Evolutionary conservation across 495 filamentous ascomycete genomes (phyloP).

Genomic region (Chaetomium tenue): DNA sequence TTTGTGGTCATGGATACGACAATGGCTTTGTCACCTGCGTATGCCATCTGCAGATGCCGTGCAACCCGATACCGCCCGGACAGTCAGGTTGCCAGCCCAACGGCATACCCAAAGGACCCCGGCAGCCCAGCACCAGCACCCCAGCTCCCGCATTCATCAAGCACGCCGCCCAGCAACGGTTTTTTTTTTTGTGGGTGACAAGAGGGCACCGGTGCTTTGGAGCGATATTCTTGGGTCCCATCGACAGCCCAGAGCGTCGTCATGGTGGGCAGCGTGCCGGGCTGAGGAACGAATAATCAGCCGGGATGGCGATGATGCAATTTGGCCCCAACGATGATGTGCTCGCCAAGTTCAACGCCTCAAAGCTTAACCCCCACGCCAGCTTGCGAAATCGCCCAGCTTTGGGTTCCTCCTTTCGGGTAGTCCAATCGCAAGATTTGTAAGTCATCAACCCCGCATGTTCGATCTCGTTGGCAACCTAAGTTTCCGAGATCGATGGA

Average conservation of each 20-base stretch:
- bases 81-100: no score
- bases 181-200: no score
- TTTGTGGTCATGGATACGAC: constrained; percentile 4
- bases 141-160: no score
- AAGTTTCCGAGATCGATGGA: not conserved
- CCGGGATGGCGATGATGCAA: constrained; percentile 28
- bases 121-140: no score
- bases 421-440: not conserved
- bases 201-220: no score
- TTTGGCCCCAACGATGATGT: constrained; percentile 21
- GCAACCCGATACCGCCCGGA: no score
- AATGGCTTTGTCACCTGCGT: not conserved
- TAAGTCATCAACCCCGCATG: not conserved
- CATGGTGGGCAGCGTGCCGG: constrained; percentile 5
- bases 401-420: not conserved
- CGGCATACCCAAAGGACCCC: no score
- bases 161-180: no score
- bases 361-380: constrained; percentile 25
- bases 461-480: not conserved
- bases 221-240: not conserved
- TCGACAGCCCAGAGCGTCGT: not conserved
- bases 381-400: not conserved
- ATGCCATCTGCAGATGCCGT: not conserved
- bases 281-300: constrained; percentile 9
- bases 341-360: constrained; percentile 18